Evolutionary conservation across 2,329 filamentous ascomycete species (phyloP).

Genomic region (Gaeumannomyces sp.): DNA sequence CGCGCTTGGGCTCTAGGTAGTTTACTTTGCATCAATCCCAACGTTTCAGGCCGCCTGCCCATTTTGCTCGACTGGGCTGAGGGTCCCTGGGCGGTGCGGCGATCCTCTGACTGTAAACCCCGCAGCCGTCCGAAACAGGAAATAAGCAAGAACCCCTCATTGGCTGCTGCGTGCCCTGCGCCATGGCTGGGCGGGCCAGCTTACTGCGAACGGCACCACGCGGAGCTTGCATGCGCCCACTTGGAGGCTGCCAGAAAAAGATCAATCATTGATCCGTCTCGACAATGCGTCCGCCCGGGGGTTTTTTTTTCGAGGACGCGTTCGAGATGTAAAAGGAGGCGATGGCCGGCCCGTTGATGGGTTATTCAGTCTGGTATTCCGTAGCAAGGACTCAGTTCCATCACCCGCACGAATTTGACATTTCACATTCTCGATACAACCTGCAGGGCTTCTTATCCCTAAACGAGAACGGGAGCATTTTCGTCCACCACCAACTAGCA

Average conservation of each 20-base stretch:
- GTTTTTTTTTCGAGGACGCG: not conserved
- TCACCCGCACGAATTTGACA: not conserved
- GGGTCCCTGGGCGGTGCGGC: not conserved
- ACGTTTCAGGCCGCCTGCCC: not conserved
- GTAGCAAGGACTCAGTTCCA: not conserved
- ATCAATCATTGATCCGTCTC: not conserved
- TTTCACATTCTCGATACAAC: not conserved
- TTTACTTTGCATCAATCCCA: not conserved
- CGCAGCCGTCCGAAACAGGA: not conserved
- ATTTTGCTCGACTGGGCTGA: no score
- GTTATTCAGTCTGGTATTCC: not conserved
- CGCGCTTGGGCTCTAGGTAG: no score
- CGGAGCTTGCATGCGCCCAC: not conserved
- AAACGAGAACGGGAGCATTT: not conserved
- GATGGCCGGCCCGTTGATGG: not conserved
- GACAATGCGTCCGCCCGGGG: not conserved
- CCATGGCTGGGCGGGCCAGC: not conserved
- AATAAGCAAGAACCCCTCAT: conserved; percentile 5
- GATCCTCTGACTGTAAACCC: conserved; percentile 4
- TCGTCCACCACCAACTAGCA: not conserved
- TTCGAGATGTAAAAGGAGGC: conserved; percentile 1
- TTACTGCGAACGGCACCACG: conserved; percentile 1
- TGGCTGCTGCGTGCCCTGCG: not conserved
- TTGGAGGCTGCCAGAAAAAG: conserved; percentile 2
- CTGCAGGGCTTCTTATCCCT: not conserved